Base-by-base conservation (phyloP, 441 rosid species). In the Manihot esculenta region DNA sequence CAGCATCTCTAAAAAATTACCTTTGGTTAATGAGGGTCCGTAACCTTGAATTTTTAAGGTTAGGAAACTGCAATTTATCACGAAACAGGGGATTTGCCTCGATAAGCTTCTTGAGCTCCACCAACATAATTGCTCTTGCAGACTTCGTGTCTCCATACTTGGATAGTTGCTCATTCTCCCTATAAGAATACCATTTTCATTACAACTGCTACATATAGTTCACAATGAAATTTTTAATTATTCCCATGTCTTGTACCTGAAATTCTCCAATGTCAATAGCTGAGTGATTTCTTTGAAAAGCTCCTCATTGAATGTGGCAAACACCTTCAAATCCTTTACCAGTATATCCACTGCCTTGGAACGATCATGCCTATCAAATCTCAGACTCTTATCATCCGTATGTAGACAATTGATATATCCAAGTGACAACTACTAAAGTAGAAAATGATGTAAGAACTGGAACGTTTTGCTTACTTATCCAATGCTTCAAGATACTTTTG, bases 401-500 rank as follows among this genome's bases (percentile, higher is more conserved):
- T 9, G 33, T 72, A 71, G 41, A 53, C 3, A 59, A 15, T 3
- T 42, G 41, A n/a, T 33, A 56, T 27, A 68, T 38, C 24, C 14
- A 23, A 44, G 12, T 5, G 58, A 59, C n/a, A 12, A 59, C 17
- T 50, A 4, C 33, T 5, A 15, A 33, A 59, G 35, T 14, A 20
- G n/a, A 61, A 65, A 72, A n/a, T 18, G 20, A 24, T 21, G 18
- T n/a, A 62, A 72, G n/a, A 44, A 68, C 15, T 41, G 18, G 49
- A 64, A 42, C 42, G 15, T 42, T 44, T 51, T 57, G 51, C 92
- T 74, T 84, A 95, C 99, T 84, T 91, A 80, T 95, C 99, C 86
- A 95, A 83, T 9, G 99, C 99, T 85, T 95, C 99, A 0, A 95
- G 99, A 79, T 95, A 95, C 78, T 95, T 95, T 85, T 95, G 99